Evolutionary conservation across 331 rosid species (phyloP).

Genomic region (Cucumis variabilis): DNA sequence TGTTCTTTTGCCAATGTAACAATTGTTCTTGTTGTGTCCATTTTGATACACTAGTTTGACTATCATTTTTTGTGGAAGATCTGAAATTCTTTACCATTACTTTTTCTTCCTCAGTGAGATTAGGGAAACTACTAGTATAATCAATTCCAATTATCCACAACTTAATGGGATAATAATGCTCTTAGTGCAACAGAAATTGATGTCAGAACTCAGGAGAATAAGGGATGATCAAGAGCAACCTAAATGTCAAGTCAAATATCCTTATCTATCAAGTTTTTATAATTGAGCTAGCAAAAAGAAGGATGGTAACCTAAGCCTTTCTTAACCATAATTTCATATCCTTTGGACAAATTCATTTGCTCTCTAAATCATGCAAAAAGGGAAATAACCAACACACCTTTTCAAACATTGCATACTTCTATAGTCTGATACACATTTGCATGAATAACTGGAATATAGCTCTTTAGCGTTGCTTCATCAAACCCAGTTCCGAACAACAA

Average conservation of each 20-base stretch:
- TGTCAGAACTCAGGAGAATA: no score
- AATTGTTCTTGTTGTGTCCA: slow-evolving; percentile 61
- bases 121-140: slow-evolving; percentile 62
- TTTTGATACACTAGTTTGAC: slow-evolving; percentile 37
- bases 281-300: no score
- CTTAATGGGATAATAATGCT: no score
- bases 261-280: no score
- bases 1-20: slow-evolving; percentile 61
- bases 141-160: no score
- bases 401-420: slow-evolving; percentile 99
- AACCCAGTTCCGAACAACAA: slow-evolving; percentile 94
- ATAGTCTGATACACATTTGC: slow-evolving; percentile 99
- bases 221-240: no score
- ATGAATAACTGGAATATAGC: slow-evolving; percentile 92
- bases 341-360: slow-evolving; percentile 48
- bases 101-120: slow-evolving; percentile 50
- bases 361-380: slow-evolving; percentile 55
- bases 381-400: slow-evolving; percentile 99
- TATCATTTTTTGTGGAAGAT: slow-evolving; percentile 26
- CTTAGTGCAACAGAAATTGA: no score
- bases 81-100: slow-evolving; percentile 37
- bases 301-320: no score
- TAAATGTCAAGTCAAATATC: no score
- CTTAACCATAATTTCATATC: no score
- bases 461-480: slow-evolving; percentile 91